phyloP scores from a whole-genome alignment of 169 alveolate genomes.

The Cyclospora cayetanensis region DNA sequence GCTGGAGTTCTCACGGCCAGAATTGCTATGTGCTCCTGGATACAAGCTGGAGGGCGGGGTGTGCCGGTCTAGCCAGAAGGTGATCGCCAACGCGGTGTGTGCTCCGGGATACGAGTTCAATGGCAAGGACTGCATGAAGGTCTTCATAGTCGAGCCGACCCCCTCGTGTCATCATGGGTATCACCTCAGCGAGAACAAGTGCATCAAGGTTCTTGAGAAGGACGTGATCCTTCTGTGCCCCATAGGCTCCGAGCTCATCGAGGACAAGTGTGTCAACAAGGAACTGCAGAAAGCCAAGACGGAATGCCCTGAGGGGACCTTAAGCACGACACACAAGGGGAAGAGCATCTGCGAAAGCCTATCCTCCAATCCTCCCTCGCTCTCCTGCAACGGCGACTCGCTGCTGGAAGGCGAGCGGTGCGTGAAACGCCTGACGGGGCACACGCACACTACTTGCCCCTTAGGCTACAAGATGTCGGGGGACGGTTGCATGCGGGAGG shows the following conservation, averaged over 20 bases:
- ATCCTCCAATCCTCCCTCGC: not conserved
- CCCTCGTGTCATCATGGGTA: conserved; percentile 17
- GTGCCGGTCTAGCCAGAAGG: not conserved
- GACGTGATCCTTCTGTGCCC: conserved; percentile 50
- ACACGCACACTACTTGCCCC: not conserved
- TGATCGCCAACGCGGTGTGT: conserved; percentile 56
- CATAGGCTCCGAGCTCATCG: not conserved
- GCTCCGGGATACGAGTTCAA: conserved; percentile 34
- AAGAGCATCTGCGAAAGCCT: not conserved
- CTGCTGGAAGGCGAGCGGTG: not conserved
- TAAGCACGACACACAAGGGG: not conserved
- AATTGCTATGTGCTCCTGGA: conserved; percentile 13
- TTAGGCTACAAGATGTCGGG: conserved; percentile 5
- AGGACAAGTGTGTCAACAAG: conserved; percentile 44
- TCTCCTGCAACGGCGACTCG: not conserved
- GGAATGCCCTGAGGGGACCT: conserved; percentile 57
- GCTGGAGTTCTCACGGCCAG: not conserved
- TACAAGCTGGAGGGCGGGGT: conserved; percentile 15
- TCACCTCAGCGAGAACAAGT: not conserved
- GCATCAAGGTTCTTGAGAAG: conserved; percentile 52
- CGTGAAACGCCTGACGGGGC: not conserved
- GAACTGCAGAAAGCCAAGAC: not conserved
- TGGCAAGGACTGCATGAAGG: conserved; percentile 34
- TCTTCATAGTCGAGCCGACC: conserved; percentile 14
- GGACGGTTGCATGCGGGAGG: conserved; percentile 44